Evolutionary conservation across 2,329 filamentous ascomycete species (phyloP), one percentile per base, ranked within the genome.

Genomic region (Myriosclerotinia duriaeana): DNA sequence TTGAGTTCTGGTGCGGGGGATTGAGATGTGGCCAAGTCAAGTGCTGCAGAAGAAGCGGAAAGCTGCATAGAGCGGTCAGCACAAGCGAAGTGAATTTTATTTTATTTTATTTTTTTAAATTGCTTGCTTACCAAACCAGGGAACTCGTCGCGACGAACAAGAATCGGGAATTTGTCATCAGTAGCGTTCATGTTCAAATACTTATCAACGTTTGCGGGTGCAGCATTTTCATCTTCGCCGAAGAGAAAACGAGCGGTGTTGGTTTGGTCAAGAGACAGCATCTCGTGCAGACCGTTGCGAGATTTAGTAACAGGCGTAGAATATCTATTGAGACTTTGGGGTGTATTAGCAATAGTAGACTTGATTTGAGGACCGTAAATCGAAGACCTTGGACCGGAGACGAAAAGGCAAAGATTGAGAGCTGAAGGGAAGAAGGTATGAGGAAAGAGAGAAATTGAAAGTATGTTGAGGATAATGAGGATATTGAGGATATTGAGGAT

Each of bases 211-310:
- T 90, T 87, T 61, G 76, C 76, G 64, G 79, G 76, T 65, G 76
- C 70, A 12, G 77, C 72, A 67, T 79, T 77, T 66, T 93, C 88
- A 68, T 93, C 92, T 73, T 92, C 90, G 68, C 90, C 89, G 76
- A 97, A 96, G 48, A 97, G 82, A 75, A 96, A 96, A 65, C 90
- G 88, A 36, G 92, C 86, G 15, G 91, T 93, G 79, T 95, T 93
- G 74, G 92, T 92, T 72, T 91, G 89, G 69, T 95, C 93, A 66
- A 96, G 81, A 50, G 85, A 85, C 67, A 66, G 38, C 72, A 87
- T 83, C 71, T 89, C 87, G 75, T 89, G 87, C 73, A 87, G 80
- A 69, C 89, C 85, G 71, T 83, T 87, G 71, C 89, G 86, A 71
- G 88, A 86, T 68, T 85, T 85, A 58, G 90, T 92, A 62, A 94